Evolutionary conservation across 495 filamentous ascomycete species (phyloP).

Genomic region (Tuber aestivum): DNA sequence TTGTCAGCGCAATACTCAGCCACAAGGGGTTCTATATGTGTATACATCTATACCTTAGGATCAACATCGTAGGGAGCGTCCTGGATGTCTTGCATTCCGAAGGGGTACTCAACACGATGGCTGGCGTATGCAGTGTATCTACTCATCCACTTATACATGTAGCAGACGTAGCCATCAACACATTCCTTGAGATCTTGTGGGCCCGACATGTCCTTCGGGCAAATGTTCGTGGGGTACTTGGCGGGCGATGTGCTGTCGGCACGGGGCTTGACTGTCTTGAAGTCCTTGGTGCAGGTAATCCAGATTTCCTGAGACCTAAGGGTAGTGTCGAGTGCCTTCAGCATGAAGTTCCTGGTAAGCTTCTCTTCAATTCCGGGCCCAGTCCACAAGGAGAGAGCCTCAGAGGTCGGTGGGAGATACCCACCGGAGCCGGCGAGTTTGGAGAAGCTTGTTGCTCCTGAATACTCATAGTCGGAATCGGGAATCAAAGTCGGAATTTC

Average conservation of each 20-base stretch:
- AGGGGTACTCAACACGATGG: constrained; percentile 34
- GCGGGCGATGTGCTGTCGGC: constrained; percentile 23
- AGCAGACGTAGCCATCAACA: constrained; percentile 29
- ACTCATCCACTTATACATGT: constrained; percentile 35
- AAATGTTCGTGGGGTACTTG: constrained; percentile 18
- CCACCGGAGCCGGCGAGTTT: constrained; percentile 21
- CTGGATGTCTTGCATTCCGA: constrained; percentile 19
- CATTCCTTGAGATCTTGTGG: constrained; percentile 36
- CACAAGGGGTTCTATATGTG: not conserved
- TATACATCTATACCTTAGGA: constrained; percentile 20
- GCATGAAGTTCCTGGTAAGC: constrained; percentile 27
- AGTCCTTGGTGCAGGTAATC: constrained; percentile 34
- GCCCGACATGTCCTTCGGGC: constrained; percentile 23
- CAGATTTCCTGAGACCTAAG: constrained; percentile 33
- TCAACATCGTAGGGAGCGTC: constrained; percentile 21
- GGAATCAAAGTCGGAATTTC: not conserved
- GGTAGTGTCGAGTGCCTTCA: constrained; percentile 28
- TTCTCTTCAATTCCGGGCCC: constrained; percentile 24
- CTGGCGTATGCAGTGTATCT: constrained; percentile 2
- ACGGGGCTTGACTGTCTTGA: constrained; percentile 20
- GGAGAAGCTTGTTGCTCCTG: constrained; percentile 31
- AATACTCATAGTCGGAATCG: not conserved
- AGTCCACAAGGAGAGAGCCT: constrained; percentile 29
- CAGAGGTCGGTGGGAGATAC: constrained; percentile 24
- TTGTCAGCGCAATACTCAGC: not conserved